Evolutionary conservation across 768 basidiomycete genomes (phyloP), one percentile per base, ranked within the genome.

Genomic region (Termitomyces sp.): DNA sequence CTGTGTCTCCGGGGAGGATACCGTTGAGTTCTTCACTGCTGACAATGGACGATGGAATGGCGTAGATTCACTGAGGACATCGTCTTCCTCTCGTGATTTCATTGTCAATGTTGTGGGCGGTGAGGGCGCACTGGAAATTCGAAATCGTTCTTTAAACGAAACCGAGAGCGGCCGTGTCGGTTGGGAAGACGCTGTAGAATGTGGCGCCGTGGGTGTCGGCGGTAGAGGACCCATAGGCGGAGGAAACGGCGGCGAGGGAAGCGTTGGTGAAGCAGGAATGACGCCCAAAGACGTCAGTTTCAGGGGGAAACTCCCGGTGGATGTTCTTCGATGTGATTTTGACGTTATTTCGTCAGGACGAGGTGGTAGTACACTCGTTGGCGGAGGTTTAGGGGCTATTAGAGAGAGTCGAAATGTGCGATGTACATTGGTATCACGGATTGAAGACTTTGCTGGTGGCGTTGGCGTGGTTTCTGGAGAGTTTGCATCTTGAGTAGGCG

Each of bases 61-160:
- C 32, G 50, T 32, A 44, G 46, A 20, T 44, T 18, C 33, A 33
- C 33, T 36, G 16, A 56, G 54, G 13, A 60, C 23, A 60, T 56
- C 46, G 23, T 55, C 58, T 38, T 26, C 26, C 23, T 36, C 38
- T 38, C 16, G 18, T 36, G 20, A 28, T 38, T 44, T 41, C 46
- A 41, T 35, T 14, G 74, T 61, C 12, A 73, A 61, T 13, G 74
- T 61, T 12, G 66, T 50, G 3, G 75, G 66, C 33, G 69, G 51
- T 10, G 84, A 71, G 26, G 86, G 86, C 4, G 86, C 78, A 66
- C 87, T 89, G 53, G 85, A 79, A 52, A 87, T 84, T 53, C 89
- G 85, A 56, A 89, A 66, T 36, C 89, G 86, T 61, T 83, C 83
- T 64, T 79, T 83, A 64, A 90, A 64, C 12, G 85, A 83, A 2